Conservation (phyloP, 306 rosid species). For the Cicer yamashitae region DNA sequence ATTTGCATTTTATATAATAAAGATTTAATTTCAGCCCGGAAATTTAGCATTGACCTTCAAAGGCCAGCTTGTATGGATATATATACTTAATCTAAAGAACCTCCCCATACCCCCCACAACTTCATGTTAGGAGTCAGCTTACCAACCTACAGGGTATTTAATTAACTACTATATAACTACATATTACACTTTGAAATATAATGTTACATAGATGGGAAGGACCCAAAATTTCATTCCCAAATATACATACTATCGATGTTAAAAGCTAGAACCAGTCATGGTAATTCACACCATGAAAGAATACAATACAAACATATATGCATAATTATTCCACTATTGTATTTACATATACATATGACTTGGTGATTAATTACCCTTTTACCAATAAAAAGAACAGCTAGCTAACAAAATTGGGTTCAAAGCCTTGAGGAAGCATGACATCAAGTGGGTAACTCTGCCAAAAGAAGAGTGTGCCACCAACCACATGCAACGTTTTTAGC, state of each 20-base stretch:
- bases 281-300: slow-evolving; percentile 58
- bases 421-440: slow-evolving; percentile 35
- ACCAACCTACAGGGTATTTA: slow-evolving; percentile 32
- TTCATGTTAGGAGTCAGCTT: slow-evolving; percentile 12
- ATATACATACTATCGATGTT: slow-evolving; percentile 36
- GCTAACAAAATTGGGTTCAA: slow-evolving; percentile 82
- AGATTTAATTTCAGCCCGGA: background rate
- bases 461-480: slow-evolving; percentile 98
- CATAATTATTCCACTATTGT: slow-evolving; percentile 51
- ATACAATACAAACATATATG: slow-evolving; percentile 55
- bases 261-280: slow-evolving; percentile 44
- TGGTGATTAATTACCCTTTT: slow-evolving; percentile 28
- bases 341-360: slow-evolving; percentile 62
- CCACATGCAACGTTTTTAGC: slow-evolving; percentile 85
- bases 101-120: slow-evolving; percentile 33
- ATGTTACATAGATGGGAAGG: slow-evolving; percentile 49
- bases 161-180: slow-evolving; percentile 37
- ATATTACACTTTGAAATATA: slow-evolving; percentile 39
- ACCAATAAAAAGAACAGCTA: slow-evolving; percentile 58
- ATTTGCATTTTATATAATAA: slow-evolving; percentile 12
- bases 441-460: slow-evolving; percentile 78
- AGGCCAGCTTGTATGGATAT: slow-evolving; percentile 24
- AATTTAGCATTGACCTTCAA: background rate
- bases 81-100: slow-evolving; percentile 4
- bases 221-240: slow-evolving; percentile 46